Evolutionary conservation across 2,329 filamentous ascomycete species (phyloP).

Genomic region (Colletotrichum chrysophilum): DNA sequence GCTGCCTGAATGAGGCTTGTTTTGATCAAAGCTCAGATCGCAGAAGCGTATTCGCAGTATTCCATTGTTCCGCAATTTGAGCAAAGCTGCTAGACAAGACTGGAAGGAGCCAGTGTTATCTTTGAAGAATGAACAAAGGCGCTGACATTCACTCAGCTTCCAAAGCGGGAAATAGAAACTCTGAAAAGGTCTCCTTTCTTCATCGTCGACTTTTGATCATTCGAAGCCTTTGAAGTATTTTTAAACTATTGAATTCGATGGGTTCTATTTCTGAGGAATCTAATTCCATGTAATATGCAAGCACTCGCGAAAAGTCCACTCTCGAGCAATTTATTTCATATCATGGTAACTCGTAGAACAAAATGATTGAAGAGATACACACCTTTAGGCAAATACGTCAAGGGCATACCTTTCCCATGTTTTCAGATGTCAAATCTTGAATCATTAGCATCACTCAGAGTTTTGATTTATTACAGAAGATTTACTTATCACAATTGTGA

Average conservation of each 20-base stretch:
- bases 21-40: not conserved
- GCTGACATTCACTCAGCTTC: not conserved
- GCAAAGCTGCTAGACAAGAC: not conserved
- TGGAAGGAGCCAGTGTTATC: not conserved
- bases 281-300: not conserved
- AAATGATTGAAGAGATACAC: not conserved
- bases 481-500: not conserved
- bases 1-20: not conserved
- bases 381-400: too few relatives aligned
- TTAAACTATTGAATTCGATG: not conserved
- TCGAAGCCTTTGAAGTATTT: not conserved
- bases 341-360: not conserved
- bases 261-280: not conserved
- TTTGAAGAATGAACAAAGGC: not conserved
- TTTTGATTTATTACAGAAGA: not conserved
- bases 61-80: not conserved
- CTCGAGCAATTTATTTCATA: not conserved
- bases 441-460: not conserved
- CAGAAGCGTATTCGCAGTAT: not conserved
- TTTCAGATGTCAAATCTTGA: not conserved
- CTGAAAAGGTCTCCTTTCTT: not conserved
- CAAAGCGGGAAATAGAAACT: not conserved
- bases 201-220: not conserved
- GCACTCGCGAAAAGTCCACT: not conserved
- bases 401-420: too few relatives aligned